phyloP scores from a whole-genome alignment of 1,284 basidiomycete genomes.

The Neolentinus lepideus region DNA sequence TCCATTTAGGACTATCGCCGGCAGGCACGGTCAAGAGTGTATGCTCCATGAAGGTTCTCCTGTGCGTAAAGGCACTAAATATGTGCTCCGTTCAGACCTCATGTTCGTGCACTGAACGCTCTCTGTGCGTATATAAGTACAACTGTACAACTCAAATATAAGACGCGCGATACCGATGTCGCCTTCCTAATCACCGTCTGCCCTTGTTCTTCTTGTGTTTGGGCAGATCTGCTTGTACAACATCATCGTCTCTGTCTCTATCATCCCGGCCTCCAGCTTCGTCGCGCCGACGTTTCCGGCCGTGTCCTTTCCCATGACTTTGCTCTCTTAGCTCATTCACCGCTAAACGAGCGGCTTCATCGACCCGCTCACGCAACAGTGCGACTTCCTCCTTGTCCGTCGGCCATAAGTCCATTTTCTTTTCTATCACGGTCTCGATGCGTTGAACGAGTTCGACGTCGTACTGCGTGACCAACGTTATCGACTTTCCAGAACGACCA shows the following conservation, averaged over 20 bases:
- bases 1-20: not conserved
- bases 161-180: not conserved
- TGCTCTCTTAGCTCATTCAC: slow-evolving; percentile 74
- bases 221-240: slow-evolving; percentile 77
- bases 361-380: slow-evolving; percentile 83
- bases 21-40: slow-evolving; percentile 70
- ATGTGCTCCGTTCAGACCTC: slow-evolving; percentile 70
- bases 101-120: slow-evolving; percentile 47
- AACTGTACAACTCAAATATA: not conserved
- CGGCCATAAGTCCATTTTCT: slow-evolving; percentile 90
- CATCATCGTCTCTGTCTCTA: slow-evolving; percentile 82
- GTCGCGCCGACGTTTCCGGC: slow-evolving; percentile 49
- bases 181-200: slow-evolving; percentile 12
- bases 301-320: slow-evolving; percentile 40
- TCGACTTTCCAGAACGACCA: slow-evolving; percentile 90
- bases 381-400: slow-evolving; percentile 90
- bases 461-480: slow-evolving; percentile 97
- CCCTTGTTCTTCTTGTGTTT: slow-evolving; percentile 28
- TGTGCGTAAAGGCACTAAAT: slow-evolving; percentile 65
- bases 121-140: not conserved
- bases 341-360: slow-evolving; percentile 83
- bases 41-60: slow-evolving; percentile 72
- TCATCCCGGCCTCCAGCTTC: slow-evolving; percentile 53
- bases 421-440: slow-evolving; percentile 88
- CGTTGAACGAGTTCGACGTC: slow-evolving; percentile 96